Base-by-base conservation (phyloP, 2,329 filamentous ascomycete species). In the Plectosphaerella plurivora region DNA sequence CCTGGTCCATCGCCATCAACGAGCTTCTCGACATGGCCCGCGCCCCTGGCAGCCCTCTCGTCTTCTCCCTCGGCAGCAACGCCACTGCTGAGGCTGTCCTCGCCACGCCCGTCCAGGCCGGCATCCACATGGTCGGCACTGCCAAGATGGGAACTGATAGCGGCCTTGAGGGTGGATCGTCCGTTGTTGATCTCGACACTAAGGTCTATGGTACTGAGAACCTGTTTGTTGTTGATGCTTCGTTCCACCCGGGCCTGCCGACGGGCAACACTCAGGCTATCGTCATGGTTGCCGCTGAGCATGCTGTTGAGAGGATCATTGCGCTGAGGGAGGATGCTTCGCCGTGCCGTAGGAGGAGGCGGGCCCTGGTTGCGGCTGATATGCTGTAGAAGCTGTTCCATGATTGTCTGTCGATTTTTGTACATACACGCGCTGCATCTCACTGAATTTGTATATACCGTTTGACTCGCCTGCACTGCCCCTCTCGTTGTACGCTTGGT, bases 141-240 rank as follows among this genome's bases (percentile, higher is more conserved):
- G 51, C 55, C 49, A 56, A 51, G 61, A 73, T 83, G 61, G 80
- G 80, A 5, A 65, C 66, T 0, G 74, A 80, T 36, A 35, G 41
- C n/a, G 77, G 76, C 7, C 72, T 75, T 1, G 56, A 66, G 45
- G 63, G 58, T 45, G 79, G 80, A 5, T 74, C 69, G 24, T 69
- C 76, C 2, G 81, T 84, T 2, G 80, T 84, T 0, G 81, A 84
- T 57, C 61, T 73, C 5, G 70, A 83, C 63, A 78, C 79, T 49
- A 78, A 75, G 62, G 78, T 84, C 4, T 84, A 79, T 57, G 81
- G 81, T 45, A 84, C 78, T 0, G 77, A 83, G 54, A 84, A 84
- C 65, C 66, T 84, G 46, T 83, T 82, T 60, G 77, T 84, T 12
- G 78, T 86, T 3, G 83, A 86, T 55, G 82, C 79, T 0, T 77